phyloP scores from a whole-genome alignment of 176 grass and related monocot species.

The Pontederia crassipes region DNA sequence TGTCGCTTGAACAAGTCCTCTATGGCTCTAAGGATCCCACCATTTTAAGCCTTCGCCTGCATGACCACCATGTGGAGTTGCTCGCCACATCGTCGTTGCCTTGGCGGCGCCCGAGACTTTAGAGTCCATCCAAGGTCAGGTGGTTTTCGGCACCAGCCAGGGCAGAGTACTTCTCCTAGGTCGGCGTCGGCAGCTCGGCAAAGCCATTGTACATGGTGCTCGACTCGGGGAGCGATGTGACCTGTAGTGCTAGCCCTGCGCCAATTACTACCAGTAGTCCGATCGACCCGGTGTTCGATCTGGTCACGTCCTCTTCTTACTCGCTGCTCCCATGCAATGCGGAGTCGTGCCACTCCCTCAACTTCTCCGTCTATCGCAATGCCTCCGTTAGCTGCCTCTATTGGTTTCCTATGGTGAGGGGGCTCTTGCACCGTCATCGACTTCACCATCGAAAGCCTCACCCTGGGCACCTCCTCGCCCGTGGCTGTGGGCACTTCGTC shows the following conservation, averaged over 20 bases:
- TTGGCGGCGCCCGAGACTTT: conserved; percentile 11
- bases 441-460: conserved; percentile 66
- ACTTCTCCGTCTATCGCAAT: conserved; percentile 71
- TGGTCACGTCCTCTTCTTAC: conserved; percentile 45
- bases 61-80: conserved; percentile 14
- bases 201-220: conserved; percentile 75
- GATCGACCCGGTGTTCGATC: conserved; percentile 19
- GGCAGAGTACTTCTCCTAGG: too few relatives aligned
- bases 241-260: conserved; percentile 83
- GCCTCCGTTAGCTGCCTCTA: conserved; percentile 20
- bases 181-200: conserved; percentile 35
- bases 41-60: conserved; percentile 18
- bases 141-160: conserved; percentile 67
- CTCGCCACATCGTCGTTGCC: conserved; percentile 11
- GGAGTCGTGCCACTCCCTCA: conserved; percentile 41
- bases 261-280: conserved; percentile 81
- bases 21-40: too few relatives aligned
- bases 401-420: conserved; percentile 77
- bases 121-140: conserved; percentile 44
- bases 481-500: conserved; percentile 87
- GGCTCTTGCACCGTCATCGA: conserved; percentile 78
- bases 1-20: background rate
- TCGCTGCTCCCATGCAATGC: conserved; percentile 49
- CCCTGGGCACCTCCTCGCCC: conserved; percentile 39
- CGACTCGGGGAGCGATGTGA: conserved; percentile 92